A percentile compares a stretch with the other conserved stretches of the same genome.
Conservation (phyloP, 2,329 filamentous ascomycete genomes). For the Trichoderma pleuroti region DNA sequence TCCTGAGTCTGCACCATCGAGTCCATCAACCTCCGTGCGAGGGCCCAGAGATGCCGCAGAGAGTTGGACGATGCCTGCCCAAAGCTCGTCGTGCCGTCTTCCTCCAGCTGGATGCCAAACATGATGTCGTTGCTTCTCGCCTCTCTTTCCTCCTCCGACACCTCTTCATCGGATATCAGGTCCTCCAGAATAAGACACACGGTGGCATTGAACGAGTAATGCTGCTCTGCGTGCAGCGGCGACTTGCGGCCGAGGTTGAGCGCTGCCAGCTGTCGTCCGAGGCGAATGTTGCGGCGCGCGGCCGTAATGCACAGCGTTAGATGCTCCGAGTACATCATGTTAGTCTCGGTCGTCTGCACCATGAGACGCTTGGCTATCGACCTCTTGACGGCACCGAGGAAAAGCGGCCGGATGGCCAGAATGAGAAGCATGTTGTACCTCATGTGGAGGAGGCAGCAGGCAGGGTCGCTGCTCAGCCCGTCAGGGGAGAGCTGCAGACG, state of each 20-base stretch:
- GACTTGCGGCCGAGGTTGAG: slow-evolving; percentile 36
- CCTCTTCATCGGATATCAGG: slow-evolving; percentile 34
- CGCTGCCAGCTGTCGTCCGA: slow-evolving; percentile 40
- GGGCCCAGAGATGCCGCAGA: slow-evolving; percentile 36
- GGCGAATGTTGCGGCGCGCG: slow-evolving; percentile 44
- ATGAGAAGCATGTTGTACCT: slow-evolving; percentile 49
- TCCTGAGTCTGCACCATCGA: slow-evolving; percentile 21
- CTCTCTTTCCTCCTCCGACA: slow-evolving; percentile 24
- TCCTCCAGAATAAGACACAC: slow-evolving; percentile 46
- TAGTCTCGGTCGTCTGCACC: slow-evolving; percentile 25
- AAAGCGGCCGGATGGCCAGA: slow-evolving; percentile 45
- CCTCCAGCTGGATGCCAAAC: slow-evolving; percentile 42
- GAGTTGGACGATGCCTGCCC: slow-evolving; percentile 33
- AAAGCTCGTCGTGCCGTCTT: slow-evolving; percentile 35
- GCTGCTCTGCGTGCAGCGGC: slow-evolving; percentile 43
- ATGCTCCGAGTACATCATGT: slow-evolving; percentile 26
- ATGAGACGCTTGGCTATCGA: slow-evolving; percentile 42
- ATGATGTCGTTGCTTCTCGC: slow-evolving; percentile 32
- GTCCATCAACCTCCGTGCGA: slow-evolving; percentile 35
- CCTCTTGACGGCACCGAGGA: slow-evolving; percentile 46
- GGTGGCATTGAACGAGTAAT: slow-evolving; percentile 50
- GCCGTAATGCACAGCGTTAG: slow-evolving; percentile 42
- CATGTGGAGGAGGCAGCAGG: slow-evolving; percentile 47
- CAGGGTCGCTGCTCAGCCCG: slow-evolving; percentile 39
- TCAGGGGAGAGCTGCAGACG: slow-evolving; percentile 37